Percentiles rank a stretch among this genome's conserved stretches.
phyloP scores from a whole-genome alignment of 2,329 filamentous ascomycete species.

The Microcyclospora tardicrescens region DNA sequence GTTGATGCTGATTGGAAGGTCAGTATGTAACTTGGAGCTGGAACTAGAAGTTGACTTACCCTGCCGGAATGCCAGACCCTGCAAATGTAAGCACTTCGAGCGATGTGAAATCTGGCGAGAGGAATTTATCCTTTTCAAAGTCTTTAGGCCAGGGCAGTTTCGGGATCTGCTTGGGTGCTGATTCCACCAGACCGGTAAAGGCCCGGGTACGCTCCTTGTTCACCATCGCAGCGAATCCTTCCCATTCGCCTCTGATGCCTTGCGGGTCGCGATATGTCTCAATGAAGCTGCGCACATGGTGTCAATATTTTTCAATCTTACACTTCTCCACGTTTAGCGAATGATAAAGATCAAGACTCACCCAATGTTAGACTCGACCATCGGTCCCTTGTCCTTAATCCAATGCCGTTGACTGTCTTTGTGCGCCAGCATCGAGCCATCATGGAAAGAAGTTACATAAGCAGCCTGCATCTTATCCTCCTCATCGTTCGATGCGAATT shows the following conservation, averaged over 20 bases:
- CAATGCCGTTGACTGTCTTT: slow-evolving; percentile 39
- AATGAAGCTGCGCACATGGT: slow-evolving; percentile 28
- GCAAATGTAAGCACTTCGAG: slow-evolving; percentile 81
- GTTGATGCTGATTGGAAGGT: slow-evolving; percentile 4
- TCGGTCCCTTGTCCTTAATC: slow-evolving; percentile 39
- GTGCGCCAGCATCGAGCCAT: slow-evolving; percentile 38
- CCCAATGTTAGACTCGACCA: slow-evolving; percentile 37
- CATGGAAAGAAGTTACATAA: slow-evolving; percentile 38
- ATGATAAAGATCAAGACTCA: slow-evolving; percentile 36
- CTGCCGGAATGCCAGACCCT: slow-evolving; percentile 46
- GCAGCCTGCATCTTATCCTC: slow-evolving; percentile 32
- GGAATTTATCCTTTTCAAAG: slow-evolving; percentile 93
- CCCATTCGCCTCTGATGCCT: slow-evolving; percentile 41
- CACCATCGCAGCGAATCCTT: slow-evolving; percentile 48
- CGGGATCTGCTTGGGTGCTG: slow-evolving; percentile 71
- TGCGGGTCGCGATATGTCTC: slow-evolving; percentile 44
- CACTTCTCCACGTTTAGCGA: background rate
- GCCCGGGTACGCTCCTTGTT: slow-evolving; percentile 83
- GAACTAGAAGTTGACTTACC: background rate
- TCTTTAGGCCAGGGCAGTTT: slow-evolving; percentile 76
- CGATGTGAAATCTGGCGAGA: slow-evolving; percentile 90
- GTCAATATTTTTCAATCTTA: too few species aligned
- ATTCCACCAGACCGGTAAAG: slow-evolving; percentile 72
- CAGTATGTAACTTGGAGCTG: too few species aligned
- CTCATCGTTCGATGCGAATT: slow-evolving; percentile 34